Evolutionary conservation across 768 basidiomycete genomes (phyloP), one percentile per base, ranked within the genome.

Genomic region (Cystofilobasidium ferigula): DNA sequence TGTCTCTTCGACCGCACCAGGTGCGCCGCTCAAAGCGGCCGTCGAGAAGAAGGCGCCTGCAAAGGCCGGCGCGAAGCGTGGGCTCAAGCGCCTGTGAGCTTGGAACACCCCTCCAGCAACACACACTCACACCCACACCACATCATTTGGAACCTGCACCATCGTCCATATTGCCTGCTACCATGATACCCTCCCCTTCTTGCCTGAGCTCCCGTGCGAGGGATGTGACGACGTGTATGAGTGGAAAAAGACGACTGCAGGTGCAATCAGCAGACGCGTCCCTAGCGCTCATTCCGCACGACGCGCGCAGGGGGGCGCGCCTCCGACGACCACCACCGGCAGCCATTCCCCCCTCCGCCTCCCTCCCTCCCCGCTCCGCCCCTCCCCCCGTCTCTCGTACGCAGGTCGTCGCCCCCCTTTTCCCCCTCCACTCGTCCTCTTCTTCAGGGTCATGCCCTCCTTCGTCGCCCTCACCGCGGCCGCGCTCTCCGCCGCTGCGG

Each of bases 1-100:
- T 35, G 6, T 14, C 8, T 12, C 36, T 32, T 51, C 20, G 59
- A 26, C 6, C n/a, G 26, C 13, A 18, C 35, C 9, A 43, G 28
- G 9, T 2, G 26, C 28, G 54, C 34, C 32, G 40, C 28, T 34
- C 30, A 34, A n/a, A 5, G 22, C 26, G 38, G 30, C 54, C 26
- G 40, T 32, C 32, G 48, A 48, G 30, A 51, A 47, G 22, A 62
- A 62, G 47, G 43, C 61, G 34, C 56, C 62, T 16, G 64, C 42
- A 10, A 68, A 64, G 57, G 43, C 59, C 10, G 59, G 53, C 22
- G 65, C 65, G 16, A 67, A 68, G 57, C 53, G 54, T 14, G 67
- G 67, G 14, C 57, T 68, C 13, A 62, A 62, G 42, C 45, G 67
- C 35, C 67, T 68, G 18, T 68, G 47, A 61, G 22, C 18, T 42